Conservation (phyloP, 202 grass and related monocot species). For the Schoenoplectus tabernaemontani region DNA sequence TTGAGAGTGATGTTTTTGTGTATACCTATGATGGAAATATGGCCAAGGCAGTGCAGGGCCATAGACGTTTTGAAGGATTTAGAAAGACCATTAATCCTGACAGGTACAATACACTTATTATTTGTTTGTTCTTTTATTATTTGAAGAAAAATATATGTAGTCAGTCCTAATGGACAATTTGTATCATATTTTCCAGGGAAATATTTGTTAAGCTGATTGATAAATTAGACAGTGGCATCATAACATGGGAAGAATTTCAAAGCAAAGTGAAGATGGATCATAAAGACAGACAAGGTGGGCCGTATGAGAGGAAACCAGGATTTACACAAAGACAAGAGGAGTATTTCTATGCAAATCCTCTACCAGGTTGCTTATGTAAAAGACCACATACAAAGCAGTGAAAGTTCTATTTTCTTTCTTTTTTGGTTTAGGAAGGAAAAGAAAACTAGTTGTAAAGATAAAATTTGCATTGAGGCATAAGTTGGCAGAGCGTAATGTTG, state of each 20-base stretch:
- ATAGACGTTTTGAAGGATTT: slow-evolving; percentile 88
- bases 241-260: slow-evolving; percentile 57
- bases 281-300: slow-evolving; percentile 60
- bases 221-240: slow-evolving; percentile 50
- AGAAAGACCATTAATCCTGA: slow-evolving; percentile 68
- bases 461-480: neutral
- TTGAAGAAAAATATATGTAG: neutral
- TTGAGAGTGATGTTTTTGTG: slow-evolving; percentile 76
- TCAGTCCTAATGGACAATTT: neutral
- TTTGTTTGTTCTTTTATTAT: neutral
- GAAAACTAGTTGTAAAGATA: slow-evolving; percentile 26
- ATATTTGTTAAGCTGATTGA: slow-evolving; percentile 73
- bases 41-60: slow-evolving; percentile 90
- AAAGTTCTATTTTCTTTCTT: slow-evolving; percentile 21
- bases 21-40: slow-evolving; percentile 98
- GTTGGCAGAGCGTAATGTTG: neutral
- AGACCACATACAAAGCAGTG: slow-evolving; percentile 33
- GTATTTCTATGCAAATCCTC: slow-evolving; percentile 94
- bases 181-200: slow-evolving; percentile 40
- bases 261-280: slow-evolving; percentile 57
- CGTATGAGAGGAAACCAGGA: slow-evolving; percentile 58
- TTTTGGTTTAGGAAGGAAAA: slow-evolving; percentile 17
- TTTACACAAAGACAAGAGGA: slow-evolving; percentile 59
- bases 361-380: slow-evolving; percentile 85
- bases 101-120: slow-evolving; percentile 38